Percentiles rank a stretch among this genome's conserved stretches.
Evolutionary conservation across 2,329 filamentous ascomycete species (phyloP).

Genomic region (Neofusicoccum ribis): DNA sequence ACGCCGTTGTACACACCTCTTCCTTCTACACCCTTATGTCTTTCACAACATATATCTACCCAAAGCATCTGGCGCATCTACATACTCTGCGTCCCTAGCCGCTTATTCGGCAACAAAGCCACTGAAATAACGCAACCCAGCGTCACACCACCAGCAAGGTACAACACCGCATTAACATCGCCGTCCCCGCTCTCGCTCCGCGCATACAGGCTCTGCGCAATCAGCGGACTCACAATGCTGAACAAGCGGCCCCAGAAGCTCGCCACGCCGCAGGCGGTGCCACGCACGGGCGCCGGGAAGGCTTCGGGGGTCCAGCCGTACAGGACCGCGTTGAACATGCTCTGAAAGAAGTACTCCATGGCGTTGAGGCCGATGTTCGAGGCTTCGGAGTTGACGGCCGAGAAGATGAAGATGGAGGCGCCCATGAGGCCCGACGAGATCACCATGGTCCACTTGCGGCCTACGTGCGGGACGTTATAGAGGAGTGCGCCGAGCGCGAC

Average conservation of each 20-base stretch:
- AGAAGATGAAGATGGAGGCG: slow-evolving; percentile 47
- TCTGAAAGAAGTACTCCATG: slow-evolving; percentile 57
- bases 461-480: slow-evolving; percentile 48
- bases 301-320: slow-evolving; percentile 56
- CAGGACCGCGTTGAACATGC: slow-evolving; percentile 54
- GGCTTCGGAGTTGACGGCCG: slow-evolving; percentile 46
- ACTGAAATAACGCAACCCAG: slow-evolving; percentile 55
- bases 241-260: slow-evolving; percentile 61
- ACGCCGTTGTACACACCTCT: background rate
- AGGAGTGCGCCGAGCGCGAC: slow-evolving; percentile 51
- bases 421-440: slow-evolving; percentile 47
- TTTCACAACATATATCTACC: background rate
- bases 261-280: slow-evolving; percentile 56
- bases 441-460: slow-evolving; percentile 49
- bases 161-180: slow-evolving; percentile 54
- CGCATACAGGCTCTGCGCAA: slow-evolving; percentile 49
- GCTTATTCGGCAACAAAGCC: slow-evolving; percentile 48
- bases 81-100: slow-evolving; percentile 35
- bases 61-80: background rate
- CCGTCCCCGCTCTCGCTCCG: slow-evolving; percentile 29
- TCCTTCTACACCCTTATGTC: background rate
- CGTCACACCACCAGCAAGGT: slow-evolving; percentile 57
- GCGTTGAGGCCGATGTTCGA: slow-evolving; percentile 52
- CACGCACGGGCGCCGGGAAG: slow-evolving; percentile 53
- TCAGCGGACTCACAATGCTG: slow-evolving; percentile 59